A percentile compares a stretch with the other conserved stretches of the same genome.
These are phyloP conservation scores for Opeltia flavorubescens DNA, from an alignment of 495 filamentous ascomycete species.

Conservation along the genomic window DNA sequence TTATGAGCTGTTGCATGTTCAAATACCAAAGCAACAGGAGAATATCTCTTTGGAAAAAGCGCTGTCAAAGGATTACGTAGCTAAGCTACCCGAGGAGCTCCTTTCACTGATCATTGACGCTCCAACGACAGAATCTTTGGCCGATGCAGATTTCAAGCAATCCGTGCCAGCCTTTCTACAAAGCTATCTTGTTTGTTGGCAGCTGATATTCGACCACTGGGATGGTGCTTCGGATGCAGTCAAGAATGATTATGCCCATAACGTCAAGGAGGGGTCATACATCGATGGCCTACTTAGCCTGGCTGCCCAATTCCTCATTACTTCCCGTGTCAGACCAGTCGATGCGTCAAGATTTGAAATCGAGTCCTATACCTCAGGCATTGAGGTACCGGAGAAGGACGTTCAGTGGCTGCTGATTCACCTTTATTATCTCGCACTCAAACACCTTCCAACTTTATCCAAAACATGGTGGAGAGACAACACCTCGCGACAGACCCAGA, in stretches of 20 bases:
- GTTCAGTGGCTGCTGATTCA: conserved; percentile 68
- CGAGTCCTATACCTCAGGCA: conserved; percentile 43
- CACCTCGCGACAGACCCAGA: conserved; percentile 58
- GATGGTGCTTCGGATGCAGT: conserved; percentile 65
- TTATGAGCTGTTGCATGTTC: conserved; percentile 64
- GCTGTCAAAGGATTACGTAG: conserved; percentile 54
- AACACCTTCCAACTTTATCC: conserved; percentile 57
- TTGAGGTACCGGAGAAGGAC: conserved; percentile 6
- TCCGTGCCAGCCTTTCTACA: conserved; percentile 38
- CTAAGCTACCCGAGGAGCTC: conserved; percentile 52
- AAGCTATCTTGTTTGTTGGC: conserved; percentile 84
- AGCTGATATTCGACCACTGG: conserved; percentile 80
- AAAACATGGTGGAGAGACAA: conserved; percentile 78
- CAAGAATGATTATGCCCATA: conserved; percentile 59
- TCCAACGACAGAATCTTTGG: conserved; percentile 25
- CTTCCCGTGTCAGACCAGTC: conserved; percentile 49
- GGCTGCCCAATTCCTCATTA: conserved; percentile 68
- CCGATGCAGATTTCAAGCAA: conserved; percentile 28
- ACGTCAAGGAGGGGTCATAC: conserved; percentile 60
- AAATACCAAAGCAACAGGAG: conserved; percentile 64
- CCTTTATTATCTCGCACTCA: conserved; percentile 69
- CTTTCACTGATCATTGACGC: conserved; percentile 48
- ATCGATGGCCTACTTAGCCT: conserved; percentile 59
- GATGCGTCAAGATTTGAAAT: conserved; percentile 57
- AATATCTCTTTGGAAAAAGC: conserved; percentile 71